Evolutionary conservation across 257 asterid species (phyloP).

Genomic region (Solanum neorickii): DNA sequence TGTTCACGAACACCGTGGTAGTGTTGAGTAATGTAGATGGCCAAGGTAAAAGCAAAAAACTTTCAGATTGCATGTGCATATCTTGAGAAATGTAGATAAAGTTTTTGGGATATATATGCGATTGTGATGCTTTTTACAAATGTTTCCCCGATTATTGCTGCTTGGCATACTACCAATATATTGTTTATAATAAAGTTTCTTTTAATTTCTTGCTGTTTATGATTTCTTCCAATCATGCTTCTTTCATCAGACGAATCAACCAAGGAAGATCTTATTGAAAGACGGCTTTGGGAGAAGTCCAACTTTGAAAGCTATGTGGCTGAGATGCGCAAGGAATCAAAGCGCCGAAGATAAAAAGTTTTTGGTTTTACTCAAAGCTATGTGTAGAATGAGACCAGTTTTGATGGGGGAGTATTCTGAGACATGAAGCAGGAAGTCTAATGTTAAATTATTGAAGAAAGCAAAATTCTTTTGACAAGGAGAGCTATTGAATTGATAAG

Average conservation of each 20-base stretch:
- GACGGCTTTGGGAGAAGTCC: constrained; percentile 77
- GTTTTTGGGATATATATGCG: neutral
- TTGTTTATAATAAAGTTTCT: neutral
- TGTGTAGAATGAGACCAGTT: constrained; percentile 7
- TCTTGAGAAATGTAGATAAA: neutral
- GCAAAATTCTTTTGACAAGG: neutral
- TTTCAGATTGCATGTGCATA: neutral
- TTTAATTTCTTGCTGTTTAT: neutral
- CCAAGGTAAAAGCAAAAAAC: too few species aligned
- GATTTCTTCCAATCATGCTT: neutral
- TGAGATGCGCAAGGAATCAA: constrained; percentile 86
- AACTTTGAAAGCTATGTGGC: constrained; percentile 66
- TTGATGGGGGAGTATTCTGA: constrained; percentile 7
- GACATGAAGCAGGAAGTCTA: constrained; percentile 2
- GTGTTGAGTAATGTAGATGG: neutral
- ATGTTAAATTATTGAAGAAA: neutral
- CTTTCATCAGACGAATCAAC: constrained; percentile 43
- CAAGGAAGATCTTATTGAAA: constrained; percentile 64
- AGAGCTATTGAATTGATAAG: neutral
- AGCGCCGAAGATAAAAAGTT: constrained; percentile 60
- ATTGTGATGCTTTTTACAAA: neutral
- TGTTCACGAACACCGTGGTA: neutral
- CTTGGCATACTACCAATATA: neutral
- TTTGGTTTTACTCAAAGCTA: neutral
- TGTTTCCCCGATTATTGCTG: neutral